Percentiles rank a stretch among this genome's conserved stretches.
Conservation (phyloP, 805 yeast genomes). For the Schizosaccharomyces cryophilus region DNA sequence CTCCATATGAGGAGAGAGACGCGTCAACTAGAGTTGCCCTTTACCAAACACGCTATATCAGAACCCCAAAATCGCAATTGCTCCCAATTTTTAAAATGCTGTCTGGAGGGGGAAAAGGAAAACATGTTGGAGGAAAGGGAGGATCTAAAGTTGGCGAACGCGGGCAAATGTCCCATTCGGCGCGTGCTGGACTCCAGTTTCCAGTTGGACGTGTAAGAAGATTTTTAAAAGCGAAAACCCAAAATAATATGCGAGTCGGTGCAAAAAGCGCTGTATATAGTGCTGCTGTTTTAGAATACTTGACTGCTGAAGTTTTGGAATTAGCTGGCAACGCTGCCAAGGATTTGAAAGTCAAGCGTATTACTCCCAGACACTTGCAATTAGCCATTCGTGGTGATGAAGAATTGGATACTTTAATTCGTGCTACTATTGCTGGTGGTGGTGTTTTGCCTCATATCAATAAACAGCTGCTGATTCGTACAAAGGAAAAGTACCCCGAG, state of each 20-base stretch:
- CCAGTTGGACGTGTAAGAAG: slow-evolving; percentile 98
- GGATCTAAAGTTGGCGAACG: slow-evolving; percentile 44
- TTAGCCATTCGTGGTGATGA: slow-evolving; percentile 96
- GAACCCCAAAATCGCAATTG: not conserved
- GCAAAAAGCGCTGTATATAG: slow-evolving; percentile 71
- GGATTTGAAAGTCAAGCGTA: slow-evolving; percentile 87
- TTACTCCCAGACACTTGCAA: slow-evolving; percentile 90
- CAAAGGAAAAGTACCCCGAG: slow-evolving; percentile 5
- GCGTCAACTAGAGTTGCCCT: not conserved
- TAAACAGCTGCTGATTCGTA: slow-evolving; percentile 28
- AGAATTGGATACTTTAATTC: slow-evolving; percentile 77
- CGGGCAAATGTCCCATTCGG: slow-evolving; percentile 60
- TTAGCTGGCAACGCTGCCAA: slow-evolving; percentile 98
- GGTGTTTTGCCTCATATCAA: slow-evolving; percentile 93
- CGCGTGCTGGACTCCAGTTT: slow-evolving; percentile 76
- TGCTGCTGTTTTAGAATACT: slow-evolving; percentile 88
- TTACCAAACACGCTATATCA: not conserved
- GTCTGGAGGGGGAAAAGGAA: slow-evolving; percentile 68
- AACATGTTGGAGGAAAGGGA: slow-evolving; percentile 59
- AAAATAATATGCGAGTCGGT: slow-evolving; percentile 64
- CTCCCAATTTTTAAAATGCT: slow-evolving; percentile 16
- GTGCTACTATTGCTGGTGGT: slow-evolving; percentile 92
- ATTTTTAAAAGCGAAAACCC: slow-evolving; percentile 75
- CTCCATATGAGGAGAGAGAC: no score
- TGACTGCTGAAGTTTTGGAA: slow-evolving; percentile 94